Base-by-base conservation (phyloP, 495 filamentous ascomycete genomes). In the Jackrogersella multiformis region DNA sequence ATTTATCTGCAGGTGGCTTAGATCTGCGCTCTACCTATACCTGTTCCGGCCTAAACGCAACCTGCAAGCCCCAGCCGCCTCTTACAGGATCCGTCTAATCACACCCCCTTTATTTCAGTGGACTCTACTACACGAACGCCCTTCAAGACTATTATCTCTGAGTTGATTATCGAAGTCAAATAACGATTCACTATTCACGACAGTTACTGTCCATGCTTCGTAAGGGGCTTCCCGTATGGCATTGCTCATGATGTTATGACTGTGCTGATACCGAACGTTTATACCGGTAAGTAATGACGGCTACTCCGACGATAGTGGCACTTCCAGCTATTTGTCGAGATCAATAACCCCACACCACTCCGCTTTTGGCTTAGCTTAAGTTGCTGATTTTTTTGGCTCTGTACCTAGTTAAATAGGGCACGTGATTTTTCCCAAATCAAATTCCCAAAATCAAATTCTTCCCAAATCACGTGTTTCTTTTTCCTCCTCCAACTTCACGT, bases 1-100 rank as follows among this genome's bases (percentile, higher is more conserved):
- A 13, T 64, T 35, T 56, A 49, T 65, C 56, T 69, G 66, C 66
- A 69, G 66, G 66, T 61, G 60, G 61, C 56, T 65, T 53, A 48
- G 66, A 69, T 69, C 60, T 69, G 66, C 60, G 49, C 39, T 63
- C 60, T 55, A 38, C 48, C 49, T 51, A 60, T 69, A 26, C 66
- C 66, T 46, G 15, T 55, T 69, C 41, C 60, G 60, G 60, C 32
- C 4, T 69, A 39, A 64, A 35, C 49, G 42, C 60, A 56, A 56
- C 49, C 66, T 69, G 51, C 66, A 69, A 69, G 66, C 59, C 64
- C 64, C 64, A 56, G 45, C 42, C 23, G 64, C 57, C 41, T 59
- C 36, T 63, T 68, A 23, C 60, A 63, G 54, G 46, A 54, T 59
- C 35, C 12, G 26, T 54, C 42, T 64, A 63, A 64, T n/a, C 18